Evolutionary conservation across 495 filamentous ascomycete genomes (phyloP).

Genomic region (Aspergillus sparsus): DNA sequence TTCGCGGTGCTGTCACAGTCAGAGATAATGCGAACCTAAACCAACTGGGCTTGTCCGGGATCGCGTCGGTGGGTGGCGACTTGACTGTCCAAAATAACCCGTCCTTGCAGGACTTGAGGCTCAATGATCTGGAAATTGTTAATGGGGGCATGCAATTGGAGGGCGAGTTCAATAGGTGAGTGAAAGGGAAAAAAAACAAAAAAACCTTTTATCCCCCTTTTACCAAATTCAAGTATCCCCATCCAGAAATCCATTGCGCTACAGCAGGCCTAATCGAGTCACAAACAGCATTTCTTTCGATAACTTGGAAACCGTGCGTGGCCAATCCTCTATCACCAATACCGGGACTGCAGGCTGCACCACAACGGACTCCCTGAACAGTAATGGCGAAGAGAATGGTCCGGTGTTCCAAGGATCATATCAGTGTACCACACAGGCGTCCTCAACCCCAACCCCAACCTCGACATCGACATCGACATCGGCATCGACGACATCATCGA

Average conservation of each 20-base stretch:
- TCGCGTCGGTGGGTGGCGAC: conserved; percentile 19
- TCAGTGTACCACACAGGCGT: conserved; percentile 22
- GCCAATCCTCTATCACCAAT: conserved; percentile 27
- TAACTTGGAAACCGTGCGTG: conserved; percentile 30
- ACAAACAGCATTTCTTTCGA: conserved; percentile 29
- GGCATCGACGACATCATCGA: neutral
- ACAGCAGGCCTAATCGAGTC: too few relatives aligned
- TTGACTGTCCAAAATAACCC: conserved; percentile 29
- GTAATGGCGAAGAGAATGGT: conserved; percentile 6
- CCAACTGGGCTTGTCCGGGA: conserved; percentile 18
- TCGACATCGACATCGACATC: neutral
- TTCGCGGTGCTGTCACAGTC: conserved; percentile 30
- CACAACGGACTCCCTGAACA: conserved; percentile 4
- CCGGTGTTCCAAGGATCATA: conserved; percentile 26
- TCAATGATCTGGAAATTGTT: conserved; percentile 32
- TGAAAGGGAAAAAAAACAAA: neutral
- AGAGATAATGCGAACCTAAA: conserved; percentile 25
- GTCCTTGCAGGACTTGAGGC: conserved; percentile 22
- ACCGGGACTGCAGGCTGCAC: conserved; percentile 20
- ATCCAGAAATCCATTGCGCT: too few relatives aligned
- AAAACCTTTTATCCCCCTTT: neutral
- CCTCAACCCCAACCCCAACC: conserved; percentile 1
- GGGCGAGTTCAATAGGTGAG: conserved; percentile 33
- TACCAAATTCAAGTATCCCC: too few relatives aligned
- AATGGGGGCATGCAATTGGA: conserved; percentile 28